These are phyloP conservation scores for Fusarium sambucinum DNA, from an alignment of 2,329 filamentous ascomycete species.

Conservation along the genomic window DNA sequence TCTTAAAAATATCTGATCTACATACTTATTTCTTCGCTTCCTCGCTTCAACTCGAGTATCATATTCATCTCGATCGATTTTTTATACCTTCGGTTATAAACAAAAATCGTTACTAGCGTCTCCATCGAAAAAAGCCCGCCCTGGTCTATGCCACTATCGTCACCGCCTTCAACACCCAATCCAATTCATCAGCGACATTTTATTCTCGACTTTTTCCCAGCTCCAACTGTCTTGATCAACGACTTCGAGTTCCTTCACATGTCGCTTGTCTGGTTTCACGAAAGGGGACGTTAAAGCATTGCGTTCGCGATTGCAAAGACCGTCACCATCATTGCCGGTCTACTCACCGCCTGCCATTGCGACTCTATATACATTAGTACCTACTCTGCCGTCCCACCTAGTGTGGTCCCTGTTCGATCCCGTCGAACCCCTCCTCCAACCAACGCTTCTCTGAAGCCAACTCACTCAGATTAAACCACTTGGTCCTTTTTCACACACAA, in stretches of 20 bases:
- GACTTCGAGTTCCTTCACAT: constrained; percentile 36
- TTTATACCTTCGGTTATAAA: constrained; percentile 21
- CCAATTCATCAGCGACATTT: constrained; percentile 38
- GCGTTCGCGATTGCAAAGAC: constrained; percentile 37
- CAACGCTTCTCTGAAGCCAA: constrained; percentile 41
- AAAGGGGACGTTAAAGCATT: constrained; percentile 45
- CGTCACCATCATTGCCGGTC: constrained; percentile 23
- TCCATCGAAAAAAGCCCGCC: constrained; percentile 27
- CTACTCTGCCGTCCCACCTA: constrained; percentile 46
- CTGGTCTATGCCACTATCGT: constrained; percentile 46
- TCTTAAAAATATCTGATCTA: constrained; percentile 16
- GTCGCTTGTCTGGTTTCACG: constrained; percentile 41
- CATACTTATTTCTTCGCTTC: constrained; percentile 33
- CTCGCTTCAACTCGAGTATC: constrained; percentile 32
- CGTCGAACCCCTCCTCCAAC: constrained; percentile 41
- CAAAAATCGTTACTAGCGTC: constrained; percentile 34
- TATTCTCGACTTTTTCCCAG: constrained; percentile 28
- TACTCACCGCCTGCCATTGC: constrained; percentile 41
- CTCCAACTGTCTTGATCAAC: constrained; percentile 25
- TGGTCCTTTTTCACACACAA: constrained; percentile 49
- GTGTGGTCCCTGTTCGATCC: constrained; percentile 48
- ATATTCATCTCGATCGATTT: constrained; percentile 11
- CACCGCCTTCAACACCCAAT: constrained; percentile 43
- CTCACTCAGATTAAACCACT: constrained; percentile 41
- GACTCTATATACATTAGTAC: constrained; percentile 39